Evolutionary conservation across 257 asterid genomes (phyloP).

Genomic region (Gentiana straminea): DNA sequence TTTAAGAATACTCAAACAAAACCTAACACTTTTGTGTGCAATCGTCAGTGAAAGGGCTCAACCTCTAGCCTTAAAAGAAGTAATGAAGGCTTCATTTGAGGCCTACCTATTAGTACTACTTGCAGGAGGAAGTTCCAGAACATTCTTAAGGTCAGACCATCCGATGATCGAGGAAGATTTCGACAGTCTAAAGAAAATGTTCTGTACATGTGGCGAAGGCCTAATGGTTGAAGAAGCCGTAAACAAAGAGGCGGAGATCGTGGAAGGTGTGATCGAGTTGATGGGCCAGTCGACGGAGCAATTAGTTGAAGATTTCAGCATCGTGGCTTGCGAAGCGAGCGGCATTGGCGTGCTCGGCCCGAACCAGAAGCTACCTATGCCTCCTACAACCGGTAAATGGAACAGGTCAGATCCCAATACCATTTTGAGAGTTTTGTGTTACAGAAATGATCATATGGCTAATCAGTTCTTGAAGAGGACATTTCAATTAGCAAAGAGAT

Average conservation of each 20-base stretch:
- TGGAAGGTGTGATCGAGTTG: constrained; percentile 61
- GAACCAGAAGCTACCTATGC: constrained; percentile 72
- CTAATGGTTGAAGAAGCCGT: constrained; percentile 60
- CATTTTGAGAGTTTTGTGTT: constrained; percentile 65
- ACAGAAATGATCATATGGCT: constrained; percentile 67
- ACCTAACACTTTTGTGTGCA: constrained; percentile 68
- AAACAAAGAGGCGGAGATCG: constrained; percentile 61
- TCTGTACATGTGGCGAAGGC: constrained; percentile 71
- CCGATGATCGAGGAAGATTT: constrained; percentile 80
- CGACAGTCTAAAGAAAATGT: constrained; percentile 43
- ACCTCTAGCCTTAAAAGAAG: constrained; percentile 51
- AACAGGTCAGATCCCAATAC: constrained; percentile 77
- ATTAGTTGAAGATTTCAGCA: constrained; percentile 71
- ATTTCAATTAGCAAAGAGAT: constrained; percentile 66
- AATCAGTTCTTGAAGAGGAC: constrained; percentile 60
- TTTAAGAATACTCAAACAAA: constrained; percentile 49
- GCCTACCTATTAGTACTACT: constrained; percentile 74
- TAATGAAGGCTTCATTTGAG: constrained; percentile 81
- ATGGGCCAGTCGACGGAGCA: constrained; percentile 85
- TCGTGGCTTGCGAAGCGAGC: constrained; percentile 68
- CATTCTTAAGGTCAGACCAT: constrained; percentile 46
- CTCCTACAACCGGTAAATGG: constrained; percentile 85
- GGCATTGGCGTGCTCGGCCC: constrained; percentile 49
- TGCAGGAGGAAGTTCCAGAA: constrained; percentile 78
- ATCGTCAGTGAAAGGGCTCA: constrained; percentile 68